phyloP scores from a whole-genome alignment of 148 eudicot species.

The Agrostemma githago region DNA sequence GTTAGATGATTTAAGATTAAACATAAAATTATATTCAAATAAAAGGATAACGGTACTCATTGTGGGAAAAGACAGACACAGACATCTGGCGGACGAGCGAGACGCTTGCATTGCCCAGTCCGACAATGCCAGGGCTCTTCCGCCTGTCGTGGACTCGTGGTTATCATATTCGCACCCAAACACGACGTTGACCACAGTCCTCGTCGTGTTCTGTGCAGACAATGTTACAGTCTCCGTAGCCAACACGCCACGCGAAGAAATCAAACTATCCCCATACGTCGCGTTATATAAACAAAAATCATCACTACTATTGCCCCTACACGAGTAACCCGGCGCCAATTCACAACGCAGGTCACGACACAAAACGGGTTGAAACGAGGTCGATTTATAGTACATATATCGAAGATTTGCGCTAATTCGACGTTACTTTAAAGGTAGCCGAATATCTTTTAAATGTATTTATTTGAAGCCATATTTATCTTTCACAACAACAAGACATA shows the following conservation, averaged over 20 bases:
- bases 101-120: conserved; percentile 19
- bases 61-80: conserved; percentile 27
- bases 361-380: conserved; percentile 21
- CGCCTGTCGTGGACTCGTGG: conserved; percentile 14
- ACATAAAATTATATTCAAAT: no score
- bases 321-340: conserved; percentile 21
- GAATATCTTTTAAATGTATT: no score
- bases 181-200: conserved; percentile 9
- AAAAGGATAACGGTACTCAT: conserved; percentile 20
- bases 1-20: no score
- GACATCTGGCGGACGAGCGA: conserved; percentile 23
- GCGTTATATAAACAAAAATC: conserved; percentile 22
- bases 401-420: no score
- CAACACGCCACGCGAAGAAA: conserved; percentile 20
- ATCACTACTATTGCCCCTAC: conserved; percentile 15
- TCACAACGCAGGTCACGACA: conserved; percentile 9
- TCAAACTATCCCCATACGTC: conserved; percentile 11
- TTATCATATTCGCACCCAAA: conserved; percentile 32
- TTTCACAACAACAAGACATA: no score
- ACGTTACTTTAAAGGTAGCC: no score
- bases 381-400: conserved; percentile 1
- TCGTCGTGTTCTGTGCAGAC: conserved; percentile 20
- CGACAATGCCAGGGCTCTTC: conserved; percentile 25
- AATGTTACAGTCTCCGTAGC: conserved; percentile 21
- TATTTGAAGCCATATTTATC: no score